phyloP scores from a whole-genome alignment of 78 protist genomes.

The Acrasis kona region DNA sequence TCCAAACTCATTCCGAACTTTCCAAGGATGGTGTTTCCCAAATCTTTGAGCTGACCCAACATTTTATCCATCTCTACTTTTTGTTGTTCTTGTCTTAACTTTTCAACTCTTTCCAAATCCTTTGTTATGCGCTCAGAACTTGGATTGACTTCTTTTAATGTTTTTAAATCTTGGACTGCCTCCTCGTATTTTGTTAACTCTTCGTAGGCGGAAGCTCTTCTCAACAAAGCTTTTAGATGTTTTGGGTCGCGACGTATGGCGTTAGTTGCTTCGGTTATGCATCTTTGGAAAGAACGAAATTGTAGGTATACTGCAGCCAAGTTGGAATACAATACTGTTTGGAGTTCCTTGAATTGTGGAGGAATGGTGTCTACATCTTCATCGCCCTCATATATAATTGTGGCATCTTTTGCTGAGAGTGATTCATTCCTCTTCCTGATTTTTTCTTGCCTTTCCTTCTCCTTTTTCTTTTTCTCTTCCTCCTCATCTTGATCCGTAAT shows the following conservation, averaged over 20 bases:
- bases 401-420: too few species aligned
- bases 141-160: not conserved
- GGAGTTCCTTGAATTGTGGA: not conserved
- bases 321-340: not conserved
- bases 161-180: not conserved
- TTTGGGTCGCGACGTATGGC: not conserved
- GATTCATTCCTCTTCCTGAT: too few species aligned
- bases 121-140: not conserved
- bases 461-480: too few species aligned
- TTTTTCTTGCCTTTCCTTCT: too few species aligned
- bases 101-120: not conserved
- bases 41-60: constrained; percentile 67
- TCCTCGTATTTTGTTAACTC: not conserved
- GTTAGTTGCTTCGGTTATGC: not conserved
- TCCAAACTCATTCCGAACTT: constrained; percentile 75
- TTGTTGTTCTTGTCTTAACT: not conserved
- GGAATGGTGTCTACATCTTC: too few species aligned
- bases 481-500: too few species aligned
- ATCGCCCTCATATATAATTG: too few species aligned
- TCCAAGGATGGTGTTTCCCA: constrained; percentile 77
- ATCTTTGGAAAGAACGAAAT: not conserved
- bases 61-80: constrained; percentile 13
- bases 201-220: not conserved
- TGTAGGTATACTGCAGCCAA: not conserved
- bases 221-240: not conserved